Evolutionary conservation across 2,329 filamentous ascomycete genomes (phyloP).

Genomic region (Ophiocordyceps camponoti-leonardi): DNA sequence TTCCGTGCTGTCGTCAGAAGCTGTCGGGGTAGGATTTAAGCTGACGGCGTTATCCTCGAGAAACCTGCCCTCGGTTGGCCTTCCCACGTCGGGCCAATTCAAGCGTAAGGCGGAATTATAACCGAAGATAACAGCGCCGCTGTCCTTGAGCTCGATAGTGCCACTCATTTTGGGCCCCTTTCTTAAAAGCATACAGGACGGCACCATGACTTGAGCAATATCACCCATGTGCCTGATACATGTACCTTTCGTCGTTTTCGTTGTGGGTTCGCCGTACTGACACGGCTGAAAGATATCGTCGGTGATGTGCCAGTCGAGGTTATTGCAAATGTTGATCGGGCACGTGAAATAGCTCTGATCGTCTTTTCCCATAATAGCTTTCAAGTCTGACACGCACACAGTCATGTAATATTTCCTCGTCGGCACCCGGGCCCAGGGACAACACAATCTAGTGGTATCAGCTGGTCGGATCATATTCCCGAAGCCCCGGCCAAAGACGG

Average conservation of each 20-base stretch:
- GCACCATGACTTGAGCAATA: neutral
- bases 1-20: too few species aligned
- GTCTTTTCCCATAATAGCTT: neutral
- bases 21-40: too few species aligned
- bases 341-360: neutral
- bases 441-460: neutral
- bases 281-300: neutral
- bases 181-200: neutral
- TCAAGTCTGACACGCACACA: neutral
- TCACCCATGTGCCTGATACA: neutral
- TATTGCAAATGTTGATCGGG: neutral
- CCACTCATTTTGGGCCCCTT: neutral
- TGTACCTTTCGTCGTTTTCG: too few species aligned
- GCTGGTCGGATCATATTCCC: neutral
- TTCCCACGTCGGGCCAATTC: neutral
- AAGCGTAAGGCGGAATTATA: neutral
- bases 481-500: neutral
- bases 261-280: neutral
- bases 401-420: neutral
- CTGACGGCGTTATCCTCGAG: neutral
- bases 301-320: neutral
- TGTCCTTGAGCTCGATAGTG: neutral
- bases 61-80: neutral
- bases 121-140: neutral
- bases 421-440: neutral